These are phyloP conservation scores for Mangifera indica DNA, from an alignment of 345 rosid genomes.

Conservation along the genomic window DNA sequence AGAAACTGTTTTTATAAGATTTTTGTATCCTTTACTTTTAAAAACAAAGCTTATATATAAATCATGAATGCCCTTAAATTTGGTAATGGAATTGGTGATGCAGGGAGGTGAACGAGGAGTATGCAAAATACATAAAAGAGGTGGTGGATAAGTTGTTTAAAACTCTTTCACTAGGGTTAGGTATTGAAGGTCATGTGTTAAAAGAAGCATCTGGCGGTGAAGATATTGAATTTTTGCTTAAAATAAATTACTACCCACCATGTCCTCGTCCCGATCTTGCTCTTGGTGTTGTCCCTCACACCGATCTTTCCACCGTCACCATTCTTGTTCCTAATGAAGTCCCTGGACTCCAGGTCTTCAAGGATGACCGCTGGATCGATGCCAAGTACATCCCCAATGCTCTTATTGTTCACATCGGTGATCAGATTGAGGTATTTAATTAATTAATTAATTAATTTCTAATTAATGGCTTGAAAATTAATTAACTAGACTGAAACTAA, in stretches of 20 bases:
- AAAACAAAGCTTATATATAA: too few relatives aligned
- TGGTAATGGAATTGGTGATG: not conserved
- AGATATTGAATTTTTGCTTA: constrained; percentile 54
- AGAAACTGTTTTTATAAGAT: too few relatives aligned
- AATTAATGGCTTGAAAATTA: too few relatives aligned
- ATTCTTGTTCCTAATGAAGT: constrained; percentile 79
- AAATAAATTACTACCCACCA: constrained; percentile 86
- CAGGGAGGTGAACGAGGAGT: constrained; percentile 83
- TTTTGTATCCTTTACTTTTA: too few relatives aligned
- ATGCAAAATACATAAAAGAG: constrained; percentile 39
- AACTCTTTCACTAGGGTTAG: constrained; percentile 59
- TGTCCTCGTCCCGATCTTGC: constrained; percentile 90
- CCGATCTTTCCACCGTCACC: constrained; percentile 74
- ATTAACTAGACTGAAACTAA: too few relatives aligned
- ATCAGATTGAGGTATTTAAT: constrained; percentile 63
- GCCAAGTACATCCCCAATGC: constrained; percentile 72
- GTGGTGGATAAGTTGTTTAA: constrained; percentile 52
- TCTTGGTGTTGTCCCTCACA: constrained; percentile 77
- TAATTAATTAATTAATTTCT: too few relatives aligned
- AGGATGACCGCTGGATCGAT: constrained; percentile 66
- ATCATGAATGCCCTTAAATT: too few relatives aligned
- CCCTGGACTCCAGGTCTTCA: constrained; percentile 79
- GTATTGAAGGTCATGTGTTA: constrained; percentile 45
- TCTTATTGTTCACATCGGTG: constrained; percentile 76
- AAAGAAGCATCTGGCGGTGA: constrained; percentile 67